These are phyloP conservation scores for Podospora conica DNA, from an alignment of 495 filamentous ascomycete genomes.

Conservation along the genomic window DNA sequence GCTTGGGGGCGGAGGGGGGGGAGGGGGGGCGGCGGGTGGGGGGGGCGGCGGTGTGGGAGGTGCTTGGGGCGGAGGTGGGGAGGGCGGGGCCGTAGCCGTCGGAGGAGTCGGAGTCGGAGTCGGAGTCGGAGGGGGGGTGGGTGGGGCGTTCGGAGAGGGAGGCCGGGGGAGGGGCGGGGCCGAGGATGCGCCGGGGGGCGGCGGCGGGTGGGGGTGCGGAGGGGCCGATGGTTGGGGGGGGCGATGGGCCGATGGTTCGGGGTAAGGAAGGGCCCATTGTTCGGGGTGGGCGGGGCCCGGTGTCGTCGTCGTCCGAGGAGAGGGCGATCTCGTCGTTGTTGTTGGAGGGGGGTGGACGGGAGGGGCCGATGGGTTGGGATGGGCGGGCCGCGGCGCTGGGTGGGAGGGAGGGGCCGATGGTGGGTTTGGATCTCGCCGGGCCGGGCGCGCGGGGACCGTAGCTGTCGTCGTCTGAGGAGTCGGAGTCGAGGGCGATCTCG, in stretches of 20 bases:
- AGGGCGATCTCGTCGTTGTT: slow-evolving; percentile 30
- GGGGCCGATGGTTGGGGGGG: slow-evolving; percentile 16
- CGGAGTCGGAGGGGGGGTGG: slow-evolving; percentile 30
- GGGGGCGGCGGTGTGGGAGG: slow-evolving; percentile 21
- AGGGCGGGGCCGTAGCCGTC: slow-evolving; percentile 71
- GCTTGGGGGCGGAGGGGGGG: slow-evolving; percentile 34
- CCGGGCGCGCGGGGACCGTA: slow-evolving; percentile 32
- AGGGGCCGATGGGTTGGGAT: slow-evolving; percentile 31
- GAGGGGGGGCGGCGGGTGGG: slow-evolving; percentile 17
- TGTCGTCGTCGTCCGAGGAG: slow-evolving; percentile 19
- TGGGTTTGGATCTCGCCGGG: neutral
- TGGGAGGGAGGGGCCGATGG: slow-evolving; percentile 23
- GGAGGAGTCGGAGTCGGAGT: slow-evolving; percentile 31
- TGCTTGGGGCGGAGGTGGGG: slow-evolving; percentile 26
- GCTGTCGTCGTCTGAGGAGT: slow-evolving; percentile 33
- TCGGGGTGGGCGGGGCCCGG: slow-evolving; percentile 5
- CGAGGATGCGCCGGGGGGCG: slow-evolving; percentile 34
- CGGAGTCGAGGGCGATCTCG: slow-evolving; percentile 30
- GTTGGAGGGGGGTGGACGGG: slow-evolving; percentile 20
- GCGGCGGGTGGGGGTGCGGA: slow-evolving; percentile 9
- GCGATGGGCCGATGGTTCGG: slow-evolving; percentile 18
- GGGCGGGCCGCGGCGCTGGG: slow-evolving; percentile 6
- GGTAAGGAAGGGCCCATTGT: slow-evolving; percentile 35
- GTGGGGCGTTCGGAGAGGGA: slow-evolving; percentile 36
- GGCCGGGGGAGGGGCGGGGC: slow-evolving; percentile 41